A percentile compares a stretch with the other conserved stretches of the same genome.
These are phyloP conservation scores for Porogramme epimiltina DNA, from an alignment of 1,284 basidiomycete genomes.

Conservation along the genomic window DNA sequence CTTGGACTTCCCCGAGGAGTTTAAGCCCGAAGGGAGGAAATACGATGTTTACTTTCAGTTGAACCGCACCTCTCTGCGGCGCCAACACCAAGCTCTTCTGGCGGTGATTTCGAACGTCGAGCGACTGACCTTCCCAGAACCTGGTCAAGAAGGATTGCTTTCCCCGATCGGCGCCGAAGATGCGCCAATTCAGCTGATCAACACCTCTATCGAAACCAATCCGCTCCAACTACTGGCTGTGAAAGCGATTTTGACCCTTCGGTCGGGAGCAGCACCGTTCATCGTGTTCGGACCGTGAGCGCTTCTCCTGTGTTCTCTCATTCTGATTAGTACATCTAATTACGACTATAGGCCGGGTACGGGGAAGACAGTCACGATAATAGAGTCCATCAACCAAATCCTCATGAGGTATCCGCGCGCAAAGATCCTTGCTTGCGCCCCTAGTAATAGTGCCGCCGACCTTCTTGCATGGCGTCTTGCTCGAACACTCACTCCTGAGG, in stretches of 20 bases:
- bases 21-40: slow-evolving; percentile 33
- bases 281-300: slow-evolving; percentile 70
- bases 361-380: slow-evolving; percentile 69
- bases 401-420: slow-evolving; percentile 43
- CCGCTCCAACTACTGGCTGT: slow-evolving; percentile 55
- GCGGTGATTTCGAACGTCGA: slow-evolving; percentile 40
- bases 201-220: slow-evolving; percentile 50
- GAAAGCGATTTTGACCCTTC: slow-evolving; percentile 46
- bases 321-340: neutral
- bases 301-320: no score
- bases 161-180: slow-evolving; percentile 13
- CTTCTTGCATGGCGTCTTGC: slow-evolving; percentile 61
- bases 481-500: slow-evolving; percentile 32
- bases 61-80: slow-evolving; percentile 52
- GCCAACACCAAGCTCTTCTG: slow-evolving; percentile 59
- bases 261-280: slow-evolving; percentile 54
- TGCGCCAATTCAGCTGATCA: slow-evolving; percentile 33
- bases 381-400: slow-evolving; percentile 68
- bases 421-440: slow-evolving; percentile 64
- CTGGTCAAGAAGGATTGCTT: slow-evolving; percentile 29
- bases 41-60: slow-evolving; percentile 58
- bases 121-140: slow-evolving; percentile 43
- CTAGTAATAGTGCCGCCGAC: slow-evolving; percentile 64
- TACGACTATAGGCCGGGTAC: slow-evolving; percentile 54
- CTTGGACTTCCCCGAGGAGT: slow-evolving; percentile 52